These are phyloP conservation scores for Candida silvatica DNA, from an alignment of 805 yeast species.

Conservation along the genomic window DNA sequence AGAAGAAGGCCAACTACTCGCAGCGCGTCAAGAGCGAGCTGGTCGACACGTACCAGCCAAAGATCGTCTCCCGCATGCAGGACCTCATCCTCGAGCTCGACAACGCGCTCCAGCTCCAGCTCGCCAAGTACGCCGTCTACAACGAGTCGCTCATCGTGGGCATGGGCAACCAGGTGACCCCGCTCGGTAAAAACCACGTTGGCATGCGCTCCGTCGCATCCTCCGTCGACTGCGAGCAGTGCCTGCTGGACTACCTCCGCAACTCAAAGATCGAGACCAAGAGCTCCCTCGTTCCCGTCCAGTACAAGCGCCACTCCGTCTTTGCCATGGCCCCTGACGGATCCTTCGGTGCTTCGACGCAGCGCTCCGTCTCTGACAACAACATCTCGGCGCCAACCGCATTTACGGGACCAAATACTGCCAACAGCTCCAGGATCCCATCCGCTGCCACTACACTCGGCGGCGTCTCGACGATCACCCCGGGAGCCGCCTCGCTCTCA, in stretches of 20 bases:
- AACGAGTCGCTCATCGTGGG: slow-evolving; percentile 78
- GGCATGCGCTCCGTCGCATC: slow-evolving; percentile 75
- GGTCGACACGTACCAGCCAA: slow-evolving; percentile 68
- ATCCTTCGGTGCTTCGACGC: not conserved
- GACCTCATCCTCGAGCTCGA: slow-evolving; percentile 81
- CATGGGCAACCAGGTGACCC: slow-evolving; percentile 75
- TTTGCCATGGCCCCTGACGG: too few species aligned
- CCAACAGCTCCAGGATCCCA: not conserved
- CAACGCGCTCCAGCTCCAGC: slow-evolving; percentile 79
- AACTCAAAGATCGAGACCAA: slow-evolving; percentile 26
- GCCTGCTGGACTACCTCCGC: slow-evolving; percentile 58
- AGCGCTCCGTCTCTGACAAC: not conserved
- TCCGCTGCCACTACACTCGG: slow-evolving; percentile 2
- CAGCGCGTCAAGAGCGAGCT: slow-evolving; percentile 69
- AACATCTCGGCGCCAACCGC: too few species aligned
- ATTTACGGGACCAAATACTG: too few species aligned
- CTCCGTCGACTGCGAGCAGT: slow-evolving; percentile 75
- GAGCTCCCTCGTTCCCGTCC: slow-evolving; percentile 49
- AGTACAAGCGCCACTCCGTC: slow-evolving; percentile 63
- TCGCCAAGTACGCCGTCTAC: slow-evolving; percentile 84
- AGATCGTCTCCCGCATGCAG: slow-evolving; percentile 58
- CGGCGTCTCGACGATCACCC: too few species aligned
- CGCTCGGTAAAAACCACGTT: slow-evolving; percentile 38
- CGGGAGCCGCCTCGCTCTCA: too few species aligned
- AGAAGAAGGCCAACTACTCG: slow-evolving; percentile 64